Base-by-base conservation (phyloP, 2,329 filamentous ascomycete genomes). In the Epichloe bromicola region DNA sequence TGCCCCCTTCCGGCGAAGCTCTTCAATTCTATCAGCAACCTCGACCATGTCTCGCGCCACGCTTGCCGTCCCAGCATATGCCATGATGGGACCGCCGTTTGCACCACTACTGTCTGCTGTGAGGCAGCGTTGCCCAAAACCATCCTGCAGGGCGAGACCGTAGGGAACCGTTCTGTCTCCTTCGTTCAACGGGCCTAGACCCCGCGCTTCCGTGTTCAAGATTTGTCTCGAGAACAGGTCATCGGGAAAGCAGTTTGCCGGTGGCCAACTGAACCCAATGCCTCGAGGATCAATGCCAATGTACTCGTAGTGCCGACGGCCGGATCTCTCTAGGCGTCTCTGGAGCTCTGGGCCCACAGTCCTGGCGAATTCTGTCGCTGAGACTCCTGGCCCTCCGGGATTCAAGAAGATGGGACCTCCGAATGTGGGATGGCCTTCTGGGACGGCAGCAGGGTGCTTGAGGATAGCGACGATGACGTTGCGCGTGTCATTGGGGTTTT, bases 281-380 rank as follows among this genome's bases (percentile, higher is more conserved):
- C 67, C 68, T 17, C 69, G 60, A n/a, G 68, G 68, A 54, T 72
- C 69, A 45, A 70, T 69, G 10, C 63, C 57, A n/a, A 71, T 57
- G 49, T 69, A 55, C 49, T 72, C 69, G 51, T 67, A 67, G 49
- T 63, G 58, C 34, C 60, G 59, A 34, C 50, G 49, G 30, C 45
- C 45, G 10, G 49, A 46, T 15, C 57, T 52, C 48, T 65, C 64
- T 11, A 67, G 46, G 4, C 65, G 53, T 2, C 54, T 57, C 46
- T 64, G 63, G 7, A 67, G 26, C 2, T 55, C 12, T 15, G 54
- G 48, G 5, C 65, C 65, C 3, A 23, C n/a, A 1, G 5, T n/a
- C 14, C 61, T 53, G 14, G 62, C 34, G 8, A 58, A 48, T 0
- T 30, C n/a, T 2, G 67, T 61, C 3, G 67, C 68, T 1, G 65